Base-by-base conservation (phyloP, 2,329 filamentous ascomycete species). In the Cordyceps farinosa region DNA sequence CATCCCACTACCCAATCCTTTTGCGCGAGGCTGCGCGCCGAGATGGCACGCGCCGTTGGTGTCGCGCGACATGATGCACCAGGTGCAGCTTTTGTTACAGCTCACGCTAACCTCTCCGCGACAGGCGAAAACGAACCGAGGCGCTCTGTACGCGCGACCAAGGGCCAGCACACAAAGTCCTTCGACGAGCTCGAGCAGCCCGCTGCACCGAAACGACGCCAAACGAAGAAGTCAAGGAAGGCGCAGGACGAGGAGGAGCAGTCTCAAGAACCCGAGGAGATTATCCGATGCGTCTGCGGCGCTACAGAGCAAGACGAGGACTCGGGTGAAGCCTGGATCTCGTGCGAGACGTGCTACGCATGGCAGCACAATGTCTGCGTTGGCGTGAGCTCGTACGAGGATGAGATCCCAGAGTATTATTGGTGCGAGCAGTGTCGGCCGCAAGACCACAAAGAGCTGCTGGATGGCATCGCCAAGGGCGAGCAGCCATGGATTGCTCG, bases 331-430 rank as follows among this genome's bases (percentile, higher is more conserved):
- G 88, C 92, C 59, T 98, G 96, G 92, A 97, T 99, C 71, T 92
- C 90, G 65, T 99, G 95, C 79, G 95, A 99, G 76, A 86, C 85
- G 53, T 99, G 95, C 76, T 87, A 87, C 55, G 94, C 90, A 48
- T 99, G 95, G 95, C 95, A 99, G 77, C 95, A 99, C 77, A 97
- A 97, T 72, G 89, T 96, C 67, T 99, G 95, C 74, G 91, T 99
- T 81, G 92, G 91, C 60, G 86, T 97, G 73, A 87, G 84, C 70
- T 87, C 89, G 53, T 92, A 90, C 69, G 86, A 88, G 38, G 90
- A 93, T 64, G 87, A 93, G 70, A 83, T 91, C 62, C 89, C 90
- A 36, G 90, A 90, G 65, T 84, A 90, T 75, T 99, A 99, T 79
- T 96, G 90, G 77, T 99, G 95, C 77, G 95, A 99, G 76, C 81